Percentiles rank a stretch among this genome's conserved stretches.
phyloP scores from a whole-genome alignment of 768 basidiomycete genomes.

The Suillus spraguei region DNA sequence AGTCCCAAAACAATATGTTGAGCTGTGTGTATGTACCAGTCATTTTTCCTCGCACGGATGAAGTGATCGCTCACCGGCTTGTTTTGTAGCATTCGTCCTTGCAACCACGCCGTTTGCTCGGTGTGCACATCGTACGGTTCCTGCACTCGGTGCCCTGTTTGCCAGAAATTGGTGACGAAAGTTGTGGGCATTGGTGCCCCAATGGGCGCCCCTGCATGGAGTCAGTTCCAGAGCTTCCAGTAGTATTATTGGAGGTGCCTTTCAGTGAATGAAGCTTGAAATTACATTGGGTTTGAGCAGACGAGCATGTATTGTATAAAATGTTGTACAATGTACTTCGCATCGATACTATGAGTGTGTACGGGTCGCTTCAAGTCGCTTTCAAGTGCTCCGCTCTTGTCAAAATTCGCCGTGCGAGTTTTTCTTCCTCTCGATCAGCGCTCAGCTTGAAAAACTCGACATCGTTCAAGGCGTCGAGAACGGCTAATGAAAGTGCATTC shows the following conservation, averaged over 20 bases:
- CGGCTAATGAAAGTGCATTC: too few species aligned
- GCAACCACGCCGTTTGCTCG: not conserved
- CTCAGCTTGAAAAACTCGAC: too few species aligned
- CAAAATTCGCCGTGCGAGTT: too few species aligned
- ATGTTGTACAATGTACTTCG: too few species aligned
- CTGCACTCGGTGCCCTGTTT: not conserved
- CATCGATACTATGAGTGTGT: too few species aligned
- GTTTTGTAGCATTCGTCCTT: slow-evolving; percentile 1
- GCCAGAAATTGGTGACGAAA: not conserved
- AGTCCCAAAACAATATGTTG: not conserved
- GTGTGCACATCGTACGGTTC: not conserved
- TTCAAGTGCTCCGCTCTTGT: too few species aligned
- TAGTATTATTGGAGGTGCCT: not conserved
- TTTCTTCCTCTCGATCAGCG: too few species aligned
- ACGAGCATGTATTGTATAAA: too few species aligned
- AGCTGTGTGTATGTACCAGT: slow-evolving; percentile 1
- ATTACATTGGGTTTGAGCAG: too few species aligned
- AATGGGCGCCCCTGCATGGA: slow-evolving; percentile 1
- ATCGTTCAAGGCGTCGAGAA: too few species aligned
- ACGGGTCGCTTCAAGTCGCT: too few species aligned
- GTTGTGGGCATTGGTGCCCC: not conserved
- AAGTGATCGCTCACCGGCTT: not conserved
- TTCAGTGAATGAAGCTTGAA: too few species aligned
- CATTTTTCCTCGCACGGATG: not conserved
- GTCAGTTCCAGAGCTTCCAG: not conserved